Evolutionary conservation across 148 eudicot genomes (phyloP).

Genomic region (Nepenthes mirabilis): DNA sequence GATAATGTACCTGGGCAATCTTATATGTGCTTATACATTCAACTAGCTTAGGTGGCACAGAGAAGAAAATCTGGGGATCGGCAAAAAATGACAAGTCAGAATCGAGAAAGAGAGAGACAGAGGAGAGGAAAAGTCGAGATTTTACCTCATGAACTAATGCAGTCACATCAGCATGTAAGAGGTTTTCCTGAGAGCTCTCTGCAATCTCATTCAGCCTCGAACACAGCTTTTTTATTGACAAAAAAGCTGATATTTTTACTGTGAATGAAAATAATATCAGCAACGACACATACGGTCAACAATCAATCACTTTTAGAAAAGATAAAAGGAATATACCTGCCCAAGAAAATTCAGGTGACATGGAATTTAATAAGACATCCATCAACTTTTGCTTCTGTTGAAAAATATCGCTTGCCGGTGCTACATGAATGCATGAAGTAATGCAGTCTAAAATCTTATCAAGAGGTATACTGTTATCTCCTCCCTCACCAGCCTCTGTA

Average conservation of each 20-base stretch:
- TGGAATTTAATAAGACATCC: constrained; percentile 34
- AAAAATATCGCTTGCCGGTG: constrained; percentile 39
- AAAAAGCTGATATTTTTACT: constrained; percentile 76
- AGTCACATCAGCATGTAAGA: constrained; percentile 18
- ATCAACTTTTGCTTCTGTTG: constrained; percentile 45
- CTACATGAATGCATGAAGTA: constrained; percentile 52
- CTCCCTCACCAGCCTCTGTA: constrained; percentile 50
- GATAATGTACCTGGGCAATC: constrained; percentile 62
- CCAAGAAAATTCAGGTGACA: constrained; percentile 67
- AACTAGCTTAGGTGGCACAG: constrained; percentile 44
- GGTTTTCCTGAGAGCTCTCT: constrained; percentile 15
- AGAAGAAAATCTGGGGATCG: constrained; percentile 43
- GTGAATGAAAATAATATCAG: constrained; percentile 18
- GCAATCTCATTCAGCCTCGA: constrained; percentile 34
- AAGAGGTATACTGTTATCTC: constrained; percentile 35
- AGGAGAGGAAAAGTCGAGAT: background rate
- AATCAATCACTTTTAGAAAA: background rate
- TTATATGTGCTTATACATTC: constrained; percentile 56
- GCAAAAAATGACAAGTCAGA: constrained; percentile 8
- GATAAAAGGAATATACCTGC: constrained; percentile 32
- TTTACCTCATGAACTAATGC: constrained; percentile 61
- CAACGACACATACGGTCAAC: background rate
- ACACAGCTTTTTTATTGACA: constrained; percentile 57
- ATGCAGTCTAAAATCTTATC: constrained; percentile 64
- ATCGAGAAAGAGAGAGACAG: background rate